Evolutionary conservation across 2,329 filamentous ascomycete genomes (phyloP).

Genomic region (Colletotrichum caudatum): DNA sequence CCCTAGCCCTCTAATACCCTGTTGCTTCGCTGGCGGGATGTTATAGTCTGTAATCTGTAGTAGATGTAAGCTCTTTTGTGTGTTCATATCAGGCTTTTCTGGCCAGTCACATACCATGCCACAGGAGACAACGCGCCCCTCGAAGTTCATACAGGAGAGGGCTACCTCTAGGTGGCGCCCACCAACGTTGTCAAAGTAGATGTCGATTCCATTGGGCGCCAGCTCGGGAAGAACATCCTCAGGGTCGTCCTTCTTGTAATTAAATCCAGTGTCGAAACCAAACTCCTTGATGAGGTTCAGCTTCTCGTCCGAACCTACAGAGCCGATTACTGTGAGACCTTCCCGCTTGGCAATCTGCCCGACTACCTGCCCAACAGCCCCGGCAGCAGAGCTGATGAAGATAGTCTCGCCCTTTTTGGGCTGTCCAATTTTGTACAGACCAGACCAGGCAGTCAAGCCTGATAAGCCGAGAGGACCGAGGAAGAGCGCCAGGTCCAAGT

Average conservation of each 20-base stretch:
- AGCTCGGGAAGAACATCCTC: conserved; percentile 75
- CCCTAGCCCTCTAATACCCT: conserved; percentile 76
- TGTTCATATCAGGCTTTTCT: too few species aligned
- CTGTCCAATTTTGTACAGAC: conserved; percentile 73
- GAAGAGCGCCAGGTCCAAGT: conserved; percentile 75
- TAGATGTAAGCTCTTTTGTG: neutral
- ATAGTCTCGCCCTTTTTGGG: conserved; percentile 79
- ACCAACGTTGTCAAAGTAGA: conserved; percentile 68
- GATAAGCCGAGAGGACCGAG: conserved; percentile 74
- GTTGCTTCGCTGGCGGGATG: conserved; percentile 61
- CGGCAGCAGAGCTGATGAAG: conserved; percentile 82
- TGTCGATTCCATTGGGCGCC: conserved; percentile 84
- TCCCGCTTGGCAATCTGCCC: conserved; percentile 87
- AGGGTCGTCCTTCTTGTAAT: conserved; percentile 87
- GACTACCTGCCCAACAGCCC: conserved; percentile 87
- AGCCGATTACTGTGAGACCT: conserved; percentile 84
- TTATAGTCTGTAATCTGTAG: conserved; percentile 79
- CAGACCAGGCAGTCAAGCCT: conserved; percentile 77
- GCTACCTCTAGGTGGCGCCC: conserved; percentile 64
- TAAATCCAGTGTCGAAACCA: conserved; percentile 75
- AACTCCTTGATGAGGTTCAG: conserved; percentile 72
- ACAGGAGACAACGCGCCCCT: conserved; percentile 74
- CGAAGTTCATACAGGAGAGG: conserved; percentile 63
- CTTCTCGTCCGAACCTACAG: conserved; percentile 84
- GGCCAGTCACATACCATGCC: conserved; percentile 67